phyloP scores from a whole-genome alignment of 805 yeast genomes.

The Metschnikowia bowlesiae region DNA sequence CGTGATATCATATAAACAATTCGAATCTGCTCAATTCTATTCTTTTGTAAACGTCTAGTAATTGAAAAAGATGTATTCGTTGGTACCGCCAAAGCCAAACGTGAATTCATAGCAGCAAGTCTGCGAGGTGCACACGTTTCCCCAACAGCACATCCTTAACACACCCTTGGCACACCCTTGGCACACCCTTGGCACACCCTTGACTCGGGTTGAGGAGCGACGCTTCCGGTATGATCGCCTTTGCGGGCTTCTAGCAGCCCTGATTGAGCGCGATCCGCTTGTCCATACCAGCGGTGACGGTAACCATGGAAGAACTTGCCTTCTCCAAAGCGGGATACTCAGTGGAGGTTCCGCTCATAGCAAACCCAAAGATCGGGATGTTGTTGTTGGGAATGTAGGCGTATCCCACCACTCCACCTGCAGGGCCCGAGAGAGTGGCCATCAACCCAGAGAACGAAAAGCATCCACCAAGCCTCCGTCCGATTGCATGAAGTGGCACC shows the following conservation, averaged over 20 bases:
- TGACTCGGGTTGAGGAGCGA: constrained; percentile 62
- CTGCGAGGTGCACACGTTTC: constrained; percentile 93
- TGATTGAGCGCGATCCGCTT: constrained; percentile 90
- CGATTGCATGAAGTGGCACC: constrained; percentile 87
- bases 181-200: constrained; percentile 80
- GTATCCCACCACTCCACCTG: constrained; percentile 96
- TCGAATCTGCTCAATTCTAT: no score
- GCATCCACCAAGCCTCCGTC: constrained; percentile 94
- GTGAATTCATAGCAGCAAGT: constrained; percentile 94
- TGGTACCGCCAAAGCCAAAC: constrained; percentile 66
- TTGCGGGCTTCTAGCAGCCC: constrained; percentile 82
- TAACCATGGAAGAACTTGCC: constrained; percentile 41
- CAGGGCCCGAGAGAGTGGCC: constrained; percentile 93
- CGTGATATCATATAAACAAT: no score
- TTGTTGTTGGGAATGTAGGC: constrained; percentile 47
- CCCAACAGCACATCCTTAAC: constrained; percentile 61
- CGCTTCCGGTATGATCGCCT: constrained; percentile 42
- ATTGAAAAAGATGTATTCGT: constrained; percentile 20
- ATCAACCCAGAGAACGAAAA: constrained; percentile 77
- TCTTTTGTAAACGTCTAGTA: no score
- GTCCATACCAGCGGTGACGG: constrained; percentile 50
- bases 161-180: no score
- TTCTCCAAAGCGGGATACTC: constrained; percentile 39
- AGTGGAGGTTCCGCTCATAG: constrained; percentile 46
- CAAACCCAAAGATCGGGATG: constrained; percentile 51